Percentiles rank a stretch among this genome's conserved stretches.
phyloP scores from a whole-genome alignment of 2,329 filamentous ascomycete species.

The Colletotrichum limetticola region DNA sequence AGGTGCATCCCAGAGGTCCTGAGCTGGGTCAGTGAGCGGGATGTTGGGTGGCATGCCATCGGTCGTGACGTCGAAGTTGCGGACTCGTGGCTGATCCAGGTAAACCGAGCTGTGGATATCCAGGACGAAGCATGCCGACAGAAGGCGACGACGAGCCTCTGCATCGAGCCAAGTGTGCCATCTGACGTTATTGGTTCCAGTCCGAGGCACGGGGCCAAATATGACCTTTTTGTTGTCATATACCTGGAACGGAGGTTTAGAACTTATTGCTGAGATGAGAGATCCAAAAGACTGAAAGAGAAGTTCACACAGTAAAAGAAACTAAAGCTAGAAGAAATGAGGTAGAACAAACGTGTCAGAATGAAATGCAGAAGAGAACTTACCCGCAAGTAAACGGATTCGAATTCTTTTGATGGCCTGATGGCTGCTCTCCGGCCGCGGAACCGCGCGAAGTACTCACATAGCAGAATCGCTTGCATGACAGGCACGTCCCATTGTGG shows the following conservation, averaged over 20 bases:
- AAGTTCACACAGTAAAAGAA: neutral
- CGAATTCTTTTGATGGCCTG: slow-evolving; percentile 60
- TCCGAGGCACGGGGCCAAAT: slow-evolving; percentile 38
- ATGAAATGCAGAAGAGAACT: slow-evolving; percentile 44
- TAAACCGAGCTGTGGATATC: slow-evolving; percentile 67
- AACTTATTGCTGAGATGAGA: slow-evolving; percentile 31
- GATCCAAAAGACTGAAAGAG: slow-evolving; percentile 44
- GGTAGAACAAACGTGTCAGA: slow-evolving; percentile 41
- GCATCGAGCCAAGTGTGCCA: slow-evolving; percentile 65
- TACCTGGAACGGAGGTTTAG: slow-evolving; percentile 52
- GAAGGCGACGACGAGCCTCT: slow-evolving; percentile 63
- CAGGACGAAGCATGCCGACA: slow-evolving; percentile 66
- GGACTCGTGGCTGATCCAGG: slow-evolving; percentile 56
- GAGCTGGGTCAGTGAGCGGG: slow-evolving; percentile 57
- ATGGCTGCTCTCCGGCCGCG: slow-evolving; percentile 61
- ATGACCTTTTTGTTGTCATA: slow-evolving; percentile 46
- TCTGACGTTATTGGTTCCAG: slow-evolving; percentile 44
- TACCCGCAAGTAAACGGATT: slow-evolving; percentile 64
- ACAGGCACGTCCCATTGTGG: slow-evolving; percentile 60
- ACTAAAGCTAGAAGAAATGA: slow-evolving; percentile 41
- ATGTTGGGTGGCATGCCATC: slow-evolving; percentile 50
- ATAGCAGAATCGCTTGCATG: slow-evolving; percentile 65
- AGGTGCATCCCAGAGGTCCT: slow-evolving; percentile 60
- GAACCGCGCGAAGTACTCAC: slow-evolving; percentile 66
- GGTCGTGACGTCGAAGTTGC: slow-evolving; percentile 50